Base-by-base conservation (phyloP, 768 basidiomycete genomes). In the Tulasnella calospora region DNA sequence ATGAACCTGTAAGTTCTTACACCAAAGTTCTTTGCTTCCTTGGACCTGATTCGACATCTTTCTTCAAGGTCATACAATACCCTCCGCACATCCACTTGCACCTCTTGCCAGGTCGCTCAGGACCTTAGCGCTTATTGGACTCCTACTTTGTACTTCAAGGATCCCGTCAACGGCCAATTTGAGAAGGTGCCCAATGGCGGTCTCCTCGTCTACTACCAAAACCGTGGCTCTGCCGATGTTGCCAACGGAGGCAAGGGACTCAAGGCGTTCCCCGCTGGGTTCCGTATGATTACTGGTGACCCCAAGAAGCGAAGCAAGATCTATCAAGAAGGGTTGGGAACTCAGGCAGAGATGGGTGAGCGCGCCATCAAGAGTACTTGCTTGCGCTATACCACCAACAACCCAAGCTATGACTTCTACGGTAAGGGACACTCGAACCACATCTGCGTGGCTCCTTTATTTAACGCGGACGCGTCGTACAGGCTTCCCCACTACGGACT, bases 401-500 rank as follows among this genome's bases (percentile, higher is more conserved):
- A 51, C 15, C 3, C 36, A 17, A 23, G 33, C 6, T 55, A 78
- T 23, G 71, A 51, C 67, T 33, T 4, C 73, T 73, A 44, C 15
- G 41, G 40, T 44, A 73, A 30, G 27, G 13, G 13, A 2, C 21
- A 10, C 17, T 73, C 13, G 41, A 23, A 3, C 10, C 21, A 23
- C n/a, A 3, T 23, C 23, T 13, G 7, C 9, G 10, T 57, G 3
- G 6, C n/a, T 57, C 27, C 10, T 3, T 57, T 6, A 57, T 1
- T 27, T 46, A 46, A 80, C 4, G 83, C 83, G 19, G 86, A 84
- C 74, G 82, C 4, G 84, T 74, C 83, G 82, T 82, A 36, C 76
- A 76, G 86, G 86, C 8, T 87, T 87, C 81, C 87, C 87, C 1
- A 84, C 82, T 33, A 87, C 86, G 3, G 84, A 87, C 78, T 87